These are phyloP conservation scores for Pseudogymnoascus sp. DNA, from an alignment of 2,329 filamentous ascomycete genomes.

Conservation along the genomic window DNA sequence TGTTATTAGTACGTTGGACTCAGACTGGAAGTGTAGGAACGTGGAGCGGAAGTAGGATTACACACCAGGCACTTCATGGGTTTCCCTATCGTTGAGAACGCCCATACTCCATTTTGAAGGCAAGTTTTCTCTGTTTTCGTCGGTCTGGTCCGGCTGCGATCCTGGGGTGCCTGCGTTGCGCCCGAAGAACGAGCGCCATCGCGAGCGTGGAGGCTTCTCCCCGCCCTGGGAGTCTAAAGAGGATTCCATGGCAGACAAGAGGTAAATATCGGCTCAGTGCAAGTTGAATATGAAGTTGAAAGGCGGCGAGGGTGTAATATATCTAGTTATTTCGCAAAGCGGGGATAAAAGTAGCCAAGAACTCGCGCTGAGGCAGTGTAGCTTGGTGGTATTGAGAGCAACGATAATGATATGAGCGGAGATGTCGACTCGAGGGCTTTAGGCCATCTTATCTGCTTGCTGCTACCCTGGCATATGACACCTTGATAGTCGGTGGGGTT, in stretches of 20 bases:
- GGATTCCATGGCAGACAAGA: background rate
- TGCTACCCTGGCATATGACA: conserved; percentile 1
- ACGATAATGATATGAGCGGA: background rate
- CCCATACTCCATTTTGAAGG: conserved; percentile 57
- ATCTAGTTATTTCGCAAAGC: background rate
- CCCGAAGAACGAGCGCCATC: conserved; percentile 2
- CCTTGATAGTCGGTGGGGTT: conserved; percentile 4
- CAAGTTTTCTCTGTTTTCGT: conserved; percentile 14
- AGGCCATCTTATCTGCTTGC: background rate
- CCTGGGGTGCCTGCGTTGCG: background rate
- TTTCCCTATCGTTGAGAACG: conserved; percentile 73
- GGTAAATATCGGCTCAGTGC: background rate
- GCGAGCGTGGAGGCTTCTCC: conserved; percentile 5
- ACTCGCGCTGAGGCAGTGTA: background rate
- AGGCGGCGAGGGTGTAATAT: background rate
- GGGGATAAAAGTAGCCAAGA: background rate
- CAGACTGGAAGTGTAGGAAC: conserved; percentile 1
- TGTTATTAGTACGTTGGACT: conserved; percentile 12
- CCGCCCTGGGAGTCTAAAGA: conserved; percentile 1
- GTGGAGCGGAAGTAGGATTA: background rate
- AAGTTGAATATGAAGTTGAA: background rate
- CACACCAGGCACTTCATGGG: conserved; percentile 80
- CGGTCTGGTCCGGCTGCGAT: background rate
- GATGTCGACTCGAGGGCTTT: background rate
- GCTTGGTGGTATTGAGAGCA: background rate